phyloP scores from a whole-genome alignment of 225 moss, liverwort and hornwort species.

The Sphagnum contortum region DNA sequence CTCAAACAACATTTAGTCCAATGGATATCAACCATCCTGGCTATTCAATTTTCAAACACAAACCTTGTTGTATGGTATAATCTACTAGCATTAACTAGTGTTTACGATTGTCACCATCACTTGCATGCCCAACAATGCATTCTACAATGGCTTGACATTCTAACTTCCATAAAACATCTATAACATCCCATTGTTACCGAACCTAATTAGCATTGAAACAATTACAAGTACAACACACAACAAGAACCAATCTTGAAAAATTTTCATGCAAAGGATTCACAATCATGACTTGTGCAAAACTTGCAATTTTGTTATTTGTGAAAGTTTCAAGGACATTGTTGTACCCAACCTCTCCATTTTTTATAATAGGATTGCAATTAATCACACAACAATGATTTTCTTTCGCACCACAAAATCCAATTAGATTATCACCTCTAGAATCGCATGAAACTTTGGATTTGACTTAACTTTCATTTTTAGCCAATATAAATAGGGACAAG shows the following conservation, averaged over 20 bases:
- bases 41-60: neutral
- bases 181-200: neutral
- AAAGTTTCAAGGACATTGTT: neutral
- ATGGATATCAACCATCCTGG: neutral
- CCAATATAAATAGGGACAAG: neutral
- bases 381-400: neutral
- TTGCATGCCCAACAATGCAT: neutral
- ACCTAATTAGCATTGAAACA: conserved; percentile 2
- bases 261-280: conserved; percentile 1
- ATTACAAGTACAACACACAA: conserved; percentile 1
- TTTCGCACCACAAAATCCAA: neutral
- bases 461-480: neutral
- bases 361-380: neutral
- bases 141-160: neutral
- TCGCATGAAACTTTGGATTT: neutral
- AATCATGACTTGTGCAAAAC: conserved; percentile 3
- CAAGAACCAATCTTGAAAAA: neutral
- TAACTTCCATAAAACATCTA: neutral
- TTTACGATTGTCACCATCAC: neutral
- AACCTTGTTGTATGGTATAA: neutral
- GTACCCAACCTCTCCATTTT: neutral
- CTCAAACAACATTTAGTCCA: neutral
- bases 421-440: neutral
- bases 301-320: neutral
- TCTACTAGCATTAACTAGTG: neutral